Base-by-base conservation (phyloP, 441 rosid genomes). In the Dalechampia spathulata region DNA sequence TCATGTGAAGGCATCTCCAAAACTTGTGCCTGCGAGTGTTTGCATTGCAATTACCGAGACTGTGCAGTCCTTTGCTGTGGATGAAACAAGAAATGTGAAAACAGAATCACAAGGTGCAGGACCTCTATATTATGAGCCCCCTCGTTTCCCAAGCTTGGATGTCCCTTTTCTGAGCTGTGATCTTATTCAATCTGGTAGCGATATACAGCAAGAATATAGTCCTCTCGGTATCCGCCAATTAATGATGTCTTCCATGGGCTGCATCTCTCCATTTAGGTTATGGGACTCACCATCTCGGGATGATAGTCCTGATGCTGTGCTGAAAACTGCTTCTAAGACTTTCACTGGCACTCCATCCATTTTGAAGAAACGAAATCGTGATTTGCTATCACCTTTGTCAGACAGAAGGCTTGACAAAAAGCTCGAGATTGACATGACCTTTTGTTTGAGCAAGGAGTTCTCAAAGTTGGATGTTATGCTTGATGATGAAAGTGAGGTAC, bases 171-270 rank as follows among this genome's bases (percentile, higher is more conserved):
- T 94, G 60, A 90, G 96, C 76, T 93, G 99, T 74, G 99, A 94
- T 67, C 97, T 94, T 72, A 71, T 82, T 71, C 85, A 80, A 61
- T 75, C 97, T 61, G 82, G 83, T 46, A 72, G 73, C 55, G 96
- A 90, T 69, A 71, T 78, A 74, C 80, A 80, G 75, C 97, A 83
- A 76, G 99, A 94, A 66, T 94, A 83, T 62, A 93, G 99, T 63
- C 99, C 99, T 53, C 88, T 93, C 50, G 99, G 99, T 45, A 87
- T 93, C 62, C 99, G 99, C 41, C 99, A 93, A 73, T 66, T 90
- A 61, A 85, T 86, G 95, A 80, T 85, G 79, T 82, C 96, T 62
- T 85, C 97, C 46, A 78, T 78, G 83, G 75, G 76, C 69, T 87
- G 93, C 73, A 75, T 85, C 50, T 79, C 93, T 67, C 99, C 99